phyloP scores from a whole-genome alignment of 1,284 basidiomycete species.

The Ceratobasidium papillatum region DNA sequence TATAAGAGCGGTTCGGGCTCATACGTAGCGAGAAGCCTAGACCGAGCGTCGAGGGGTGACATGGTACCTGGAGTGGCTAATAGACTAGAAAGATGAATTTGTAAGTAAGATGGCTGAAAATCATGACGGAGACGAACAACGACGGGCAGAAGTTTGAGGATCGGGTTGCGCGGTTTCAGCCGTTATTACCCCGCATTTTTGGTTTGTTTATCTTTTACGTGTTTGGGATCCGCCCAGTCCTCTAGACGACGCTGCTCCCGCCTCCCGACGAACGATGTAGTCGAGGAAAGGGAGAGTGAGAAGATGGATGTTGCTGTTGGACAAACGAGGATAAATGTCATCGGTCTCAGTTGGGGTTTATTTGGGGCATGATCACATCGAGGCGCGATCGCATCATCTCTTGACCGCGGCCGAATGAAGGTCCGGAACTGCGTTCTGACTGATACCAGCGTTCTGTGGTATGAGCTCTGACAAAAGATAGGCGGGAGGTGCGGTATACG shows the following conservation, averaged over 20 bases:
- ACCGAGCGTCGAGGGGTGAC: background rate
- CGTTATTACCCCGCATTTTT: conserved; percentile 22
- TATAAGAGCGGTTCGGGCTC: background rate
- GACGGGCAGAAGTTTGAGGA: background rate
- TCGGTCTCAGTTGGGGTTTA: conserved; percentile 18
- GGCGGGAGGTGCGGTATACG: background rate
- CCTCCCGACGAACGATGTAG: background rate
- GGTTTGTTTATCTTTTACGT: conserved; percentile 12
- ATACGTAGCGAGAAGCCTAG: background rate
- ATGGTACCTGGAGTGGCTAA: background rate
- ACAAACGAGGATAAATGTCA: conserved; percentile 3
- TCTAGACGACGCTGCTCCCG: background rate
- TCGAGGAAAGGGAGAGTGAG: background rate
- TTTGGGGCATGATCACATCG: background rate
- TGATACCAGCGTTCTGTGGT: background rate
- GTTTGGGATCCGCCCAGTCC: background rate
- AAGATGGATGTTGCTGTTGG: background rate
- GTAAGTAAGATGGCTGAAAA: background rate
- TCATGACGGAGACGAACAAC: background rate
- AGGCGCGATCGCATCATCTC: conserved; percentile 4
- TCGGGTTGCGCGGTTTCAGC: conserved; percentile 25
- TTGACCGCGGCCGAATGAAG: background rate
- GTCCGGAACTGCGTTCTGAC: conserved; percentile 13
- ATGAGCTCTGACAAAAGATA: background rate
- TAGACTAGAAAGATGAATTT: background rate